Evolutionary conservation across 768 basidiomycete species (phyloP).

Genomic region (Boletus coccyginus): DNA sequence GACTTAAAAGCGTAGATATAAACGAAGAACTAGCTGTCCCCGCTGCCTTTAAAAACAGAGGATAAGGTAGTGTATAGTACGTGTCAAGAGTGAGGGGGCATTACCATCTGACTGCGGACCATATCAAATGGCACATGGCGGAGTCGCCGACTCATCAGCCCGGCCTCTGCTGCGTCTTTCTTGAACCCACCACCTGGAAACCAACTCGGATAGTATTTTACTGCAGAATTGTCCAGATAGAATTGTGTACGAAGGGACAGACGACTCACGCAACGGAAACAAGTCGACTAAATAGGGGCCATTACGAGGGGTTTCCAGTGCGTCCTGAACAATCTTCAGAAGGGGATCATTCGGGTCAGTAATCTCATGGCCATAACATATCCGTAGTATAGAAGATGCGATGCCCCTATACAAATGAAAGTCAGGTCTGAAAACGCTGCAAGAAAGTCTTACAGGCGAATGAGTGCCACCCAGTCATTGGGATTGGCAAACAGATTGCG

Average conservation of each 20-base stretch:
- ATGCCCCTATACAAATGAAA: background rate
- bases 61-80: background rate
- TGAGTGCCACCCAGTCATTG: background rate
- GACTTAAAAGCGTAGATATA: conserved; percentile 8
- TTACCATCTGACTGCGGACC: conserved; percentile 9
- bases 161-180: conserved; percentile 2
- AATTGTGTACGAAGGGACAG: background rate
- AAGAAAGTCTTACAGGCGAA: conserved; percentile 2
- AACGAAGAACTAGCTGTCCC: conserved; percentile 10
- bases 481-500: background rate
- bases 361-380: conserved; percentile 7
- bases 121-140: conserved; percentile 6
- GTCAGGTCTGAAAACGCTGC: too few relatives aligned
- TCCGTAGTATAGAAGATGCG: background rate
- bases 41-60: background rate
- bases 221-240: background rate
- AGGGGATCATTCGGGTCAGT: background rate
- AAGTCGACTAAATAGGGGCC: conserved; percentile 10
- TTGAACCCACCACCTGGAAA: conserved; percentile 13
- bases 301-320: background rate
- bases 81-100: background rate
- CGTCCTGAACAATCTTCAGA: conserved; percentile 7
- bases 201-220: conserved; percentile 17
- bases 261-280: conserved; percentile 4
- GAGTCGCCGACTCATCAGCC: background rate